phyloP scores from a whole-genome alignment of 1,139 yeast genomes.

The Candida smagusa region DNA sequence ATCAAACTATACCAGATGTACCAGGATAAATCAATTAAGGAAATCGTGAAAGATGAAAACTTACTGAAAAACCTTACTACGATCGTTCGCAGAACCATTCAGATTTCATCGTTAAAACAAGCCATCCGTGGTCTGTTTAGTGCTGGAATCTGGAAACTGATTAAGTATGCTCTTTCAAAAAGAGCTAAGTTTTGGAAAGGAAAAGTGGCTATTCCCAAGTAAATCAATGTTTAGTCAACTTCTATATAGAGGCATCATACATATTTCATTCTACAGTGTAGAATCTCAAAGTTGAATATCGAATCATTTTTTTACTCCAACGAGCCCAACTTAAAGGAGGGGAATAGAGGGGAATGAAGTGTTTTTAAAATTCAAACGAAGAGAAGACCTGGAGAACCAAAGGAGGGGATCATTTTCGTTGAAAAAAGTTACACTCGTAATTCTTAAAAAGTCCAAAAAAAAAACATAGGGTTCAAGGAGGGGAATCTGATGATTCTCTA shows the following conservation, averaged over 20 bases:
- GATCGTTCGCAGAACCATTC: conserved; percentile 58
- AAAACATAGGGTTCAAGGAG: too few species aligned
- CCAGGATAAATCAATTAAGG: conserved; percentile 28
- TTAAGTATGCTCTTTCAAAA: conserved; percentile 79
- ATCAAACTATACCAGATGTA: conserved; percentile 41
- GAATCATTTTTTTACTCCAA: too few species aligned
- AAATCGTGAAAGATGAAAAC: conserved; percentile 37
- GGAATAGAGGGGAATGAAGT: neutral
- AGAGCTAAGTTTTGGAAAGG: conserved; percentile 27
- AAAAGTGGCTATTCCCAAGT: conserved; percentile 2
- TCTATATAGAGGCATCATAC: too few species aligned
- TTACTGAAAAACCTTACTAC: conserved; percentile 38
- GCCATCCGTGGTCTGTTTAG: conserved; percentile 80
- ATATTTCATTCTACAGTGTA: too few species aligned
- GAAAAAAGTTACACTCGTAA: too few species aligned
- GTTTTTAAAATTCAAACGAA: too few species aligned
- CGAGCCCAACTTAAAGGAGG: neutral
- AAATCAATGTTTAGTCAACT: too few species aligned
- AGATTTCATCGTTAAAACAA: conserved; percentile 69
- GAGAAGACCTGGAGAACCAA: too few species aligned
- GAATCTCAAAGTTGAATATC: too few species aligned
- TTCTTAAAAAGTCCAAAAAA: too few species aligned
- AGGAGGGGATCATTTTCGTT: too few species aligned
- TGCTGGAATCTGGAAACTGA: conserved; percentile 75
- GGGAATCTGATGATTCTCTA: too few species aligned